Evolutionary conservation across 192 early-diverging fungal genomes (phyloP).

Genomic region (Coemansia sp.): DNA sequence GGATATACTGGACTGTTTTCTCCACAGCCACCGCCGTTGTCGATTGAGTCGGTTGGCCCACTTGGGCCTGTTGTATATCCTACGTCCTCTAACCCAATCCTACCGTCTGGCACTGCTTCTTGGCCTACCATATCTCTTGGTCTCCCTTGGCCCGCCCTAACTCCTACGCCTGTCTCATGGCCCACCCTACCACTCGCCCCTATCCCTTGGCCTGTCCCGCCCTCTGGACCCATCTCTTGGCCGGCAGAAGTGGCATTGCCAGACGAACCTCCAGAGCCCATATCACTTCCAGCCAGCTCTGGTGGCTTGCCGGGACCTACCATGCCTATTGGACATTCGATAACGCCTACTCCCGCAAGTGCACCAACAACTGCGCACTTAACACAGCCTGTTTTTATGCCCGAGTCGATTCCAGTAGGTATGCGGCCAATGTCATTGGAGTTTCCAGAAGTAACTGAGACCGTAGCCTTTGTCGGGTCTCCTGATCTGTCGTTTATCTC

Average conservation of each 20-base stretch:
- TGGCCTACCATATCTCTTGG: neutral
- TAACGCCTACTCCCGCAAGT: neutral
- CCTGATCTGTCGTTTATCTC: neutral
- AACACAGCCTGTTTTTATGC: neutral
- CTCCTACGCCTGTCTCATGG: neutral
- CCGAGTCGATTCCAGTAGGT: neutral
- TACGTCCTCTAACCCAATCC: neutral
- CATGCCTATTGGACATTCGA: neutral
- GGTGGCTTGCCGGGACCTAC: neutral
- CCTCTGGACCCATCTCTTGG: too few relatives aligned
- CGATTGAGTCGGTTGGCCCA: neutral
- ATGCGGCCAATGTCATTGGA: neutral
- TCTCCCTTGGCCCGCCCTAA: neutral
- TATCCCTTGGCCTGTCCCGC: too few relatives aligned
- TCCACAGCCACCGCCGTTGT: neutral
- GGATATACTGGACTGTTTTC: neutral
- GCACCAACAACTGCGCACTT: neutral
- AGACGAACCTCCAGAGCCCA: neutral
- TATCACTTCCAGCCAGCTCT: neutral
- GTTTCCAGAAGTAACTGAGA: neutral
- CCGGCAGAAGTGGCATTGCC: neutral
- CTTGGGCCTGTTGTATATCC: neutral
- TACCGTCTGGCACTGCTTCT: neutral
- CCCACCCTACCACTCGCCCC: too few relatives aligned
- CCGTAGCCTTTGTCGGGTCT: neutral